Conservation (phyloP, 192 early-diverging fungal species). For the Rhizophagus prolifer region DNA sequence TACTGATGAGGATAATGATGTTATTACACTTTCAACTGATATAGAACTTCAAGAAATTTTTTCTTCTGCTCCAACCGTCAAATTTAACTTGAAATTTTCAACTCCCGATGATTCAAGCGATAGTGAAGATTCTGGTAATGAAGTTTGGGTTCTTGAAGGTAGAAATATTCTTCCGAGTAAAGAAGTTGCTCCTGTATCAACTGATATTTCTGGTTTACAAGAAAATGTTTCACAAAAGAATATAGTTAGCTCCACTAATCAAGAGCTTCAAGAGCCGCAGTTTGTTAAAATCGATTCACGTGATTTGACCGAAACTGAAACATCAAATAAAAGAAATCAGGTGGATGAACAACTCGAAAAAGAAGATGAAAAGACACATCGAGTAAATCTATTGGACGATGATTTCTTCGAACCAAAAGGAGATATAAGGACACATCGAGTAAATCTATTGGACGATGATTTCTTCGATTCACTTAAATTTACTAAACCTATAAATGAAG, state of each 20-base stretch:
- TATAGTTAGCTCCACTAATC: not conserved
- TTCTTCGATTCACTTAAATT: too few relatives aligned
- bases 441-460: too few relatives aligned
- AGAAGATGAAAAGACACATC: too few relatives aligned
- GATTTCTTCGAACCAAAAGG: too few relatives aligned
- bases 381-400: too few relatives aligned
- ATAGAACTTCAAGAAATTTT: not conserved
- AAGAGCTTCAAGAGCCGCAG: not conserved
- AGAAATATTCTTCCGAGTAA: not conserved
- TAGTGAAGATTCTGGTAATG: not conserved
- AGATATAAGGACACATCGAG: too few relatives aligned
- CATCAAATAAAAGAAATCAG: not conserved
- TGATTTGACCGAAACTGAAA: not conserved
- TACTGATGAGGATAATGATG: slow-evolving; percentile 1
- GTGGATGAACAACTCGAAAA: too few relatives aligned
- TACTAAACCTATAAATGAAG: too few relatives aligned
- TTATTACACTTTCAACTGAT: slow-evolving; percentile 16
- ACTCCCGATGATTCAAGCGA: not conserved
- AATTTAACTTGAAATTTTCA: not conserved
- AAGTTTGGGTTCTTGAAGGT: slow-evolving; percentile 11
- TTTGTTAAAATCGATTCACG: not conserved
- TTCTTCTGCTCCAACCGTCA: not conserved
- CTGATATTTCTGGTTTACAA: not conserved
- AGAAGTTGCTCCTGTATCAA: not conserved
- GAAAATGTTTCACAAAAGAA: not conserved